Evolutionary conservation across 129 eudicot species (phyloP).

Genomic region (Mikania micrantha): DNA sequence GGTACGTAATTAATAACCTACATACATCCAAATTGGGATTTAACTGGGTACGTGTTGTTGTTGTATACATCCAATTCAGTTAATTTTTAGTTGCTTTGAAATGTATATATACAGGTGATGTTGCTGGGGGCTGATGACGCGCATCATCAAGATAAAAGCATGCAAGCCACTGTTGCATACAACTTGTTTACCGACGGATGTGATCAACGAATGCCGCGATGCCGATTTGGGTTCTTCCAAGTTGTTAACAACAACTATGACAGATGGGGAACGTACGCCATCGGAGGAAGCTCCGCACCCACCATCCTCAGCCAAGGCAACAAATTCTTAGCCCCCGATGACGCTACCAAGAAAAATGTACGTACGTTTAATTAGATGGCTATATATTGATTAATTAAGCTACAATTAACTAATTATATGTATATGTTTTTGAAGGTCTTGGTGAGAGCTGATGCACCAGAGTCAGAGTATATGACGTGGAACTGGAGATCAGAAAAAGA

Average conservation of each 20-base stretch:
- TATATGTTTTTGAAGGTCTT: conserved; percentile 42
- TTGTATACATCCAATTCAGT: too few relatives aligned
- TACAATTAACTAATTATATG: too few relatives aligned
- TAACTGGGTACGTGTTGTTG: too few relatives aligned
- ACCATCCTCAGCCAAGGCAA: conserved; percentile 88
- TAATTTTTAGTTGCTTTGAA: too few relatives aligned
- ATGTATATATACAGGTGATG: conserved; percentile 38
- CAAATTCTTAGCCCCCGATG: conserved; percentile 49
- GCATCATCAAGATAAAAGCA: conserved; percentile 28
- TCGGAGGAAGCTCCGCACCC: conserved; percentile 73
- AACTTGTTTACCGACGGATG: conserved; percentile 57
- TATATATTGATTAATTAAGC: too few relatives aligned
- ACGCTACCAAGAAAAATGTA: conserved; percentile 49
- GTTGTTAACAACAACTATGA: conserved; percentile 78
- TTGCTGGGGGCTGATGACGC: conserved; percentile 63
- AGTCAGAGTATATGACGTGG: conserved; percentile 47
- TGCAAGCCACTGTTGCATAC: conserved; percentile 72
- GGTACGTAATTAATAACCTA: too few relatives aligned
- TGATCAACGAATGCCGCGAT: conserved; percentile 80
- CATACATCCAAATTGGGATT: neutral
- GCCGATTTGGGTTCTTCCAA: conserved; percentile 62
- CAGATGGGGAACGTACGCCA: conserved; percentile 75
- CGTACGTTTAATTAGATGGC: too few relatives aligned
- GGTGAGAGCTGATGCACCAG: conserved; percentile 41
- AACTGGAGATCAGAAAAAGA: conserved; percentile 73